These are phyloP conservation scores for Candida alai DNA, from an alignment of 805 yeast species.

Conservation along the genomic window DNA sequence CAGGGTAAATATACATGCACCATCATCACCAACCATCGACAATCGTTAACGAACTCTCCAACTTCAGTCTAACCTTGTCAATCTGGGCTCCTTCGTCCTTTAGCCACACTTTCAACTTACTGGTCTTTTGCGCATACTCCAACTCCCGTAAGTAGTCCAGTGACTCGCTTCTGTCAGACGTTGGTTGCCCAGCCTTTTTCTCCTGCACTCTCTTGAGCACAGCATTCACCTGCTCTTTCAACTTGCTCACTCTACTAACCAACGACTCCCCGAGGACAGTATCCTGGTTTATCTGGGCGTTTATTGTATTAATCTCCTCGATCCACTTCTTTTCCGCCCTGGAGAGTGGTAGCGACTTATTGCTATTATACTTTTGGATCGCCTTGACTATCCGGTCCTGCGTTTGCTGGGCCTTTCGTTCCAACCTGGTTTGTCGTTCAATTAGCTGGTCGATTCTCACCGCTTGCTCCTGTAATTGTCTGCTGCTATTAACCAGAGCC, in stretches of 20 bases:
- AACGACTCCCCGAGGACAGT: conserved; percentile 12
- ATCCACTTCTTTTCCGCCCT: conserved; percentile 34
- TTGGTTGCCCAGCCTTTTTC: conserved; percentile 7
- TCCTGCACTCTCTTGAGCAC: conserved; percentile 8
- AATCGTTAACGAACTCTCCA: conserved; percentile 11
- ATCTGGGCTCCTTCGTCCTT: conserved; percentile 19
- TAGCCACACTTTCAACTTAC: conserved; percentile 16
- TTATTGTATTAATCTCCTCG: conserved; percentile 30
- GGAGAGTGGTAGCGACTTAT: conserved; percentile 28
- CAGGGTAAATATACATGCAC: background rate
- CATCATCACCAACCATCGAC: background rate
- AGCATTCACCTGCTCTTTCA: conserved; percentile 18
- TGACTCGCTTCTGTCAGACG: conserved; percentile 1
- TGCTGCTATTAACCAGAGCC: background rate
- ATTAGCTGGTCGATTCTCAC: conserved; percentile 13
- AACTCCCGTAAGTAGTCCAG: conserved; percentile 13
- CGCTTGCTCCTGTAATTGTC: conserved; percentile 2
- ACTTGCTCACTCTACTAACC: conserved; percentile 11
- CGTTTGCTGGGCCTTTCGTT: conserved; percentile 16
- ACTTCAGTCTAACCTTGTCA: conserved; percentile 11
- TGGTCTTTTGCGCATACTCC: conserved; percentile 14
- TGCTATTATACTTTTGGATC: conserved; percentile 20
- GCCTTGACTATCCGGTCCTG: conserved; percentile 20
- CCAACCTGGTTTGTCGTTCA: conserved; percentile 20
- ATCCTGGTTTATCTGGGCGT: conserved; percentile 9